Percentiles rank a stretch among this genome's conserved stretches.
phyloP scores from a whole-genome alignment of 768 basidiomycete genomes.

The Austroboletus festivus region DNA sequence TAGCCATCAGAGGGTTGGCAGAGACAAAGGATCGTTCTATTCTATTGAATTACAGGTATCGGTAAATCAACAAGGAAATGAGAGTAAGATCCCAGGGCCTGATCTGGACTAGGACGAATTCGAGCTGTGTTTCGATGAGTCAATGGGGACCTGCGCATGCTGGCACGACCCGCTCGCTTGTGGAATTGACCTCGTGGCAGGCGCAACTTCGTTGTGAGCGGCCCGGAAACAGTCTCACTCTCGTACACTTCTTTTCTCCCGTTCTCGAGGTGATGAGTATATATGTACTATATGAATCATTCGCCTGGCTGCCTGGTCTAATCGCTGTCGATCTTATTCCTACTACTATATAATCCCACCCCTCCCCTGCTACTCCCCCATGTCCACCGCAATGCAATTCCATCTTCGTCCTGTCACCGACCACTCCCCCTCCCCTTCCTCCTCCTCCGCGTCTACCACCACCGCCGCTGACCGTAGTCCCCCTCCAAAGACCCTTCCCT shows the following conservation, averaged over 20 bases:
- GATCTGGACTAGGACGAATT: slow-evolving; percentile 18
- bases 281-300: too few relatives aligned
- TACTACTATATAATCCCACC: not conserved
- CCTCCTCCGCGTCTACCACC: slow-evolving; percentile 48
- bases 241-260: too few relatives aligned
- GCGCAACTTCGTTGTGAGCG: slow-evolving; percentile 20
- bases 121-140: slow-evolving; percentile 18
- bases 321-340: too few relatives aligned
- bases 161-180: slow-evolving; percentile 23
- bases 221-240: slow-evolving; percentile 23
- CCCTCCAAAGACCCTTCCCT: slow-evolving; percentile 15
- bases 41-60: slow-evolving; percentile 21
- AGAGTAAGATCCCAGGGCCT: slow-evolving; percentile 16
- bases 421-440: slow-evolving; percentile 49
- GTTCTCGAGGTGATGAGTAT: too few relatives aligned
- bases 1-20: slow-evolving; percentile 16
- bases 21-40: slow-evolving; percentile 8
- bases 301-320: too few relatives aligned
- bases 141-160: slow-evolving; percentile 16
- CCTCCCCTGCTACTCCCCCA: slow-evolving; percentile 5
- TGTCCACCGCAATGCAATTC: slow-evolving; percentile 47
- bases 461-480: slow-evolving; percentile 46
- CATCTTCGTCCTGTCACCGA: slow-evolving; percentile 57
- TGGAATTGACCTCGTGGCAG: slow-evolving; percentile 23
- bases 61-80: slow-evolving; percentile 28